Conservation (phyloP, 2,329 filamentous ascomycete species). For the Fusarium udum region DNA sequence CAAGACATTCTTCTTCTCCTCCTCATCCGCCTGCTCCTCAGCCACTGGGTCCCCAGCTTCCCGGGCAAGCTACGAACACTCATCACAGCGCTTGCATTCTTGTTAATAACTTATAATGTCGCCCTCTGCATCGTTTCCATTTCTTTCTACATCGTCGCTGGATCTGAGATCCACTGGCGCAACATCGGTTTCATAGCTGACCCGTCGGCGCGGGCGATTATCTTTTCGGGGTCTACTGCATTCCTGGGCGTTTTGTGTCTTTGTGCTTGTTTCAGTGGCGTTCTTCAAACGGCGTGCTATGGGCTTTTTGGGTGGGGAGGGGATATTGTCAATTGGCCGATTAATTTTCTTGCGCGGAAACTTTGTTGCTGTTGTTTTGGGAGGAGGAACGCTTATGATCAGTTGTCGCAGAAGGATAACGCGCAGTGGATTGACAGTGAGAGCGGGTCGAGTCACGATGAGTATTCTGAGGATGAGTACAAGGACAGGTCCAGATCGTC, state of each 20-base stretch:
- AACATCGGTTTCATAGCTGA: conserved; percentile 49
- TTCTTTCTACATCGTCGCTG: conserved; percentile 47
- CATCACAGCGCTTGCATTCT: conserved; percentile 21
- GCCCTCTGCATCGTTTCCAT: conserved; percentile 41
- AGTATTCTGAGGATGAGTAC: conserved; percentile 11
- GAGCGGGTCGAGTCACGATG: background rate
- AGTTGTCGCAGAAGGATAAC: conserved; percentile 16
- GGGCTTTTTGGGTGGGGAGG: conserved; percentile 41
- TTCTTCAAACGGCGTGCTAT: conserved; percentile 44
- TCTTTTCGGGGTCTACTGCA: conserved; percentile 47
- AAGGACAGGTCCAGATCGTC: conserved; percentile 18
- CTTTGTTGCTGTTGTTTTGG: background rate
- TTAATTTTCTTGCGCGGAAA: conserved; percentile 22
- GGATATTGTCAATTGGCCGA: conserved; percentile 45
- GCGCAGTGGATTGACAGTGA: conserved; percentile 7
- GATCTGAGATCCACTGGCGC: conserved; percentile 50
- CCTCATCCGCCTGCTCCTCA: conserved; percentile 46
- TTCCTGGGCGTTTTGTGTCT: conserved; percentile 34
- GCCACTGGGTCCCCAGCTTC: conserved; percentile 37
- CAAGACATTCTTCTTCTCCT: conserved; percentile 48
- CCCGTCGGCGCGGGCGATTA: conserved; percentile 45
- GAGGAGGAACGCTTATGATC: conserved; percentile 8
- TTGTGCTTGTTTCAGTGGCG: conserved; percentile 33
- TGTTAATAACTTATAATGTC: conserved; percentile 37
- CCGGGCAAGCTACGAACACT: conserved; percentile 21